A percentile compares a stretch with the other conserved stretches of the same genome.
phyloP scores from a whole-genome alignment of 495 filamentous ascomycete genomes.

The Podospora anserina region DNA sequence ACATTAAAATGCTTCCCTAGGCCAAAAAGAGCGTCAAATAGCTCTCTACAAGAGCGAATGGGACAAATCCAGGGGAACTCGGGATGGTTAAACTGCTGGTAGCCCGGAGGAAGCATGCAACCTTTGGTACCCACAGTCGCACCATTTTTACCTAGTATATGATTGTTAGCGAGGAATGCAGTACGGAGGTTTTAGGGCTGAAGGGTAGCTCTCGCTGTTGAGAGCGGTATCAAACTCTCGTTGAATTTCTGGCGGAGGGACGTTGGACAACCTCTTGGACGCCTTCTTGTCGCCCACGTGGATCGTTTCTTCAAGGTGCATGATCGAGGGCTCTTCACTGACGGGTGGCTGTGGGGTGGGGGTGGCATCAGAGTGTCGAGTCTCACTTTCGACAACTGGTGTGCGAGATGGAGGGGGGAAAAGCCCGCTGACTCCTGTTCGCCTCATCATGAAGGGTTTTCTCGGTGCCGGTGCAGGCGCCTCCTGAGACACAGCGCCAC shows the following conservation, averaged over 20 bases:
- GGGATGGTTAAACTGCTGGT: constrained; percentile 22
- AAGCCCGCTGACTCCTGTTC: constrained; percentile 18
- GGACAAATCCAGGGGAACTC: constrained; percentile 33
- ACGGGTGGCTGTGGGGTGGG: neutral
- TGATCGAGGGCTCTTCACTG: neutral
- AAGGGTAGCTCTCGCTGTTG: constrained; percentile 12
- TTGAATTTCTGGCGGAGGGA: constrained; percentile 3
- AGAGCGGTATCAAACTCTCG: constrained; percentile 7
- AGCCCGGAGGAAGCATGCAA: constrained; percentile 27
- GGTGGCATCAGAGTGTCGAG: neutral
- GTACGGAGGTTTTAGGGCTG: too few species aligned
- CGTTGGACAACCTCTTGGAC: neutral
- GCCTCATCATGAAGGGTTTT: constrained; percentile 22
- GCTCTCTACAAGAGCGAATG: constrained; percentile 26
- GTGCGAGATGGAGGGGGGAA: constrained; percentile 11
- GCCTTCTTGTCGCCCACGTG: neutral
- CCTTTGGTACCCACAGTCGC: constrained; percentile 13
- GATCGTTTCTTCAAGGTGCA: neutral
- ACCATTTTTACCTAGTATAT: constrained; percentile 9
- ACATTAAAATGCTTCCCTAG: constrained; percentile 30
- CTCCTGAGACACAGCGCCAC: neutral
- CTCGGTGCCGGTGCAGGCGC: neutral
- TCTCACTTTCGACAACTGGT: neutral
- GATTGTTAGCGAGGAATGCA: neutral
- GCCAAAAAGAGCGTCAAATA: constrained; percentile 21